Percentiles rank a stretch among this genome's conserved stretches.
Conservation (phyloP, 139 green algal genomes). For the Tetraselmis chui region DNA sequence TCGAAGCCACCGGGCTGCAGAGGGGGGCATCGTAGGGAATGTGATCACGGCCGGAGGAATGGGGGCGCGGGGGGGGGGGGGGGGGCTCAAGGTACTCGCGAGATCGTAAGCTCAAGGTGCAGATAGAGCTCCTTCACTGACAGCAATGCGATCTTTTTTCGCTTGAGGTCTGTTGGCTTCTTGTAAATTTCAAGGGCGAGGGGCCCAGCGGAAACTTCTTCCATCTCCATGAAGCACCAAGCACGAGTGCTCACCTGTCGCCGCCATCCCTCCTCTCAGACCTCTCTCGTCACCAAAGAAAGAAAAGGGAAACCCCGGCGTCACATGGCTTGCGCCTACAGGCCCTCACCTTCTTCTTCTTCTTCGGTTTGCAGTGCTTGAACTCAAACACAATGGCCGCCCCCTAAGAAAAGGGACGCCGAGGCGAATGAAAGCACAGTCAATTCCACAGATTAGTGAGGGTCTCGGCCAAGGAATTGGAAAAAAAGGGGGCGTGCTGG, state of each 20-base stretch:
- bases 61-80: no score
- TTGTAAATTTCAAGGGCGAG: slow-evolving; percentile 59
- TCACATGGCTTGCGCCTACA: background rate
- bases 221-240: slow-evolving; percentile 51
- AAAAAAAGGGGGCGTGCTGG: no score
- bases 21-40: no score
- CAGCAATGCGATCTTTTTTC: slow-evolving; percentile 40
- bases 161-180: slow-evolving; percentile 49
- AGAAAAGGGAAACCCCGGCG: background rate
- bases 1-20: no score
- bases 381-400: slow-evolving; percentile 68
- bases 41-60: no score
- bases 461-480: no score
- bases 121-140: slow-evolving; percentile 56
- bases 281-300: background rate
- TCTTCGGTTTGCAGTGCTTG: slow-evolving; percentile 60
- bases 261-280: background rate
- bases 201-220: slow-evolving; percentile 39
- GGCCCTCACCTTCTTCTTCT: slow-evolving; percentile 56
- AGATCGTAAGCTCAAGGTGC: slow-evolving; percentile 27
- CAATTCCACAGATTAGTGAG: no score
- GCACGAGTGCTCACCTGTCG: slow-evolving; percentile 40
- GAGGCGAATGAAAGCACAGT: no score
- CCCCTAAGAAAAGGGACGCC: no score
- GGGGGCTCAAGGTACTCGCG: background rate